Evolutionary conservation across 1,139 yeast genomes (phyloP).

Genomic region (Saccharomyces pastorianus): DNA sequence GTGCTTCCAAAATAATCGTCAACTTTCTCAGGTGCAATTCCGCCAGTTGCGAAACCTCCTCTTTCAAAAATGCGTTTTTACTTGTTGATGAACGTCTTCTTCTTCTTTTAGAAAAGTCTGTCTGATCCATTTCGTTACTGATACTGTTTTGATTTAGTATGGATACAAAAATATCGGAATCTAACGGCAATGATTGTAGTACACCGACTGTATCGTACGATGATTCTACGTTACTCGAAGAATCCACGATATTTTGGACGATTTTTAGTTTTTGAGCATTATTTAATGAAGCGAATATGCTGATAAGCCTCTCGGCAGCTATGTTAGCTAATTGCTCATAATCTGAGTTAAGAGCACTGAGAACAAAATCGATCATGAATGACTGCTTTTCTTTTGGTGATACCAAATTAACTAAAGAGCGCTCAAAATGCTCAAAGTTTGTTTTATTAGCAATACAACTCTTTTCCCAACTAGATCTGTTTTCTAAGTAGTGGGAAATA

Average conservation of each 20-base stretch:
- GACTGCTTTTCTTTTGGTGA: conserved; percentile 49
- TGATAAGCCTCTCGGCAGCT: conserved; percentile 45
- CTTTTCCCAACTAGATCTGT: conserved; percentile 39
- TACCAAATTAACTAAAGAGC: conserved; percentile 47
- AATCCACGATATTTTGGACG: conserved; percentile 53
- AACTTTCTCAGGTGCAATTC: conserved; percentile 69
- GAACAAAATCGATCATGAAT: conserved; percentile 54
- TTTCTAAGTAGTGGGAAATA: conserved; percentile 35
- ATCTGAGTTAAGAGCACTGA: conserved; percentile 43
- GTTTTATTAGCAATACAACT: conserved; percentile 44
- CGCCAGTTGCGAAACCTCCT: conserved; percentile 64
- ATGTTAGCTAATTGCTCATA: conserved; percentile 44
- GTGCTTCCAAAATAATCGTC: conserved; percentile 69
- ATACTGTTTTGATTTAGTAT: conserved; percentile 45
- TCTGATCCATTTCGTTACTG: conserved; percentile 31
- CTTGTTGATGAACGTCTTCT: conserved; percentile 67
- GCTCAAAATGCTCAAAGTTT: conserved; percentile 46
- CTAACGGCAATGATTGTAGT: conserved; percentile 42
- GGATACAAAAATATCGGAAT: conserved; percentile 40
- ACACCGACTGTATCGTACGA: conserved; percentile 49
- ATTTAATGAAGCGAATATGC: conserved; percentile 49
- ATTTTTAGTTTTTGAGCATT: conserved; percentile 50
- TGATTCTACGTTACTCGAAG: conserved; percentile 37
- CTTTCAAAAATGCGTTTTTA: conserved; percentile 65
- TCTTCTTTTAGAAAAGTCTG: conserved; percentile 58